These are phyloP conservation scores for Botrytis sinoallii DNA, from an alignment of 2,329 filamentous ascomycete genomes.

Conservation along the genomic window DNA sequence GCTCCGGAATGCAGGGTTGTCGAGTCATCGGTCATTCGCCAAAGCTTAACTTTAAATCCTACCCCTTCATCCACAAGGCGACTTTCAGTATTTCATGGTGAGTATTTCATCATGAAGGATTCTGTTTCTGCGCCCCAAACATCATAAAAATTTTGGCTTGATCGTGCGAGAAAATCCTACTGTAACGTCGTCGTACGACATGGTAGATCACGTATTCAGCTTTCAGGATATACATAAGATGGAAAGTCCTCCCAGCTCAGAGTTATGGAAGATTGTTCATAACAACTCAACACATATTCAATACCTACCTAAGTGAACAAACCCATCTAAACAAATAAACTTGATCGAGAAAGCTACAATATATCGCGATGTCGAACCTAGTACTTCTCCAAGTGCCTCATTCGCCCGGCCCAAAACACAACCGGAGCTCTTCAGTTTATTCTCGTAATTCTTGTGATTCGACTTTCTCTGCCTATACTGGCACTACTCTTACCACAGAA, in stretches of 20 bases:
- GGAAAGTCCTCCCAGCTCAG: neutral
- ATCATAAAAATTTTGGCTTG: constrained; percentile 5
- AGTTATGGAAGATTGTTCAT: neutral
- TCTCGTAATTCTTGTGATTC: constrained; percentile 14
- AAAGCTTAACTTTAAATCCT: constrained; percentile 6
- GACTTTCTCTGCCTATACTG: neutral
- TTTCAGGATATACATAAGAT: constrained; percentile 13
- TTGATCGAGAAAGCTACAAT: neutral
- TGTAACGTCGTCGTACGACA: neutral
- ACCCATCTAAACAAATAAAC: too few species aligned
- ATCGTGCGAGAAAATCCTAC: constrained; percentile 3
- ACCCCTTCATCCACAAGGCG: constrained; percentile 3
- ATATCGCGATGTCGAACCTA: neutral
- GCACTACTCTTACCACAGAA: neutral
- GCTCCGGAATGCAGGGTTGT: neutral
- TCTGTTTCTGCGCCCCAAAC: constrained; percentile 16
- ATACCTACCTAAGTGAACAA: neutral
- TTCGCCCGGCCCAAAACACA: neutral
- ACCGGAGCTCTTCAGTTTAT: constrained; percentile 10
- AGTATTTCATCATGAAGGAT: constrained; percentile 8
- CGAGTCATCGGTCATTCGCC: neutral
- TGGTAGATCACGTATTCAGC: neutral
- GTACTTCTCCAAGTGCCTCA: neutral
- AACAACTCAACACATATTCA: neutral
- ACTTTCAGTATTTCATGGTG: neutral